Evolutionary conservation across 1,284 basidiomycete species (phyloP).

Genomic region (Coniferiporia sulphurascens): DNA sequence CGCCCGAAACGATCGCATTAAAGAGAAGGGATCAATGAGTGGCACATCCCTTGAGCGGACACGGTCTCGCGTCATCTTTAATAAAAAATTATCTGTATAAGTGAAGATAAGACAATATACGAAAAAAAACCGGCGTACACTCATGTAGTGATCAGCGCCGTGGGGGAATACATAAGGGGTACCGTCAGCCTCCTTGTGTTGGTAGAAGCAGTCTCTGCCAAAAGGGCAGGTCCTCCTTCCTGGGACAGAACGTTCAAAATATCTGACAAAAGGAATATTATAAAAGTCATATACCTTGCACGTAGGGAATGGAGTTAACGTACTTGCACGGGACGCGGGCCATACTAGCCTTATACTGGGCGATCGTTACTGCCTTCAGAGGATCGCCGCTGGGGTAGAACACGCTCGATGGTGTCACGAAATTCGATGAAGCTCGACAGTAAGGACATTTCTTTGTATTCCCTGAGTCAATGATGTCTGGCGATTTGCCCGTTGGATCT

Average conservation of each 20-base stretch:
- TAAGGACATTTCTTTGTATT: slow-evolving; percentile 71
- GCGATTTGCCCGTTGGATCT: slow-evolving; percentile 46
- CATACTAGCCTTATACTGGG: slow-evolving; percentile 67
- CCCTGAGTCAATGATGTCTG: slow-evolving; percentile 46
- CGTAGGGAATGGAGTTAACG: slow-evolving; percentile 23
- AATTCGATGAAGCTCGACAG: slow-evolving; percentile 58
- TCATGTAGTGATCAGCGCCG: slow-evolving; percentile 52
- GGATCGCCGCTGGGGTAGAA: slow-evolving; percentile 52
- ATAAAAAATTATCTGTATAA: not conserved
- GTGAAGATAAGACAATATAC: too few relatives aligned
- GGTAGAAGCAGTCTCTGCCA: slow-evolving; percentile 72
- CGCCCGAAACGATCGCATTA: not conserved
- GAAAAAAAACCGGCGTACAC: slow-evolving; percentile 26
- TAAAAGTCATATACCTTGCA: not conserved
- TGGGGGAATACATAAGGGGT: slow-evolving; percentile 49
- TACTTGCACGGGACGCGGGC: slow-evolving; percentile 59
- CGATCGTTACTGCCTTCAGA: slow-evolving; percentile 45
- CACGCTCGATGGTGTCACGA: slow-evolving; percentile 62
- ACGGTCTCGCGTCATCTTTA: not conserved
- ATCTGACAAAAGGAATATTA: slow-evolving; percentile 33
- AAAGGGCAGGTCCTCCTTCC: slow-evolving; percentile 60
- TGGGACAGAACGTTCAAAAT: slow-evolving; percentile 51
- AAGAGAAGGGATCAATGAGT: not conserved
- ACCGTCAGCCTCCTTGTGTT: slow-evolving; percentile 61
- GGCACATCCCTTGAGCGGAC: not conserved